Base-by-base conservation (phyloP, 2,329 filamentous ascomycete genomes). In the Fonsecaea monophora region DNA sequence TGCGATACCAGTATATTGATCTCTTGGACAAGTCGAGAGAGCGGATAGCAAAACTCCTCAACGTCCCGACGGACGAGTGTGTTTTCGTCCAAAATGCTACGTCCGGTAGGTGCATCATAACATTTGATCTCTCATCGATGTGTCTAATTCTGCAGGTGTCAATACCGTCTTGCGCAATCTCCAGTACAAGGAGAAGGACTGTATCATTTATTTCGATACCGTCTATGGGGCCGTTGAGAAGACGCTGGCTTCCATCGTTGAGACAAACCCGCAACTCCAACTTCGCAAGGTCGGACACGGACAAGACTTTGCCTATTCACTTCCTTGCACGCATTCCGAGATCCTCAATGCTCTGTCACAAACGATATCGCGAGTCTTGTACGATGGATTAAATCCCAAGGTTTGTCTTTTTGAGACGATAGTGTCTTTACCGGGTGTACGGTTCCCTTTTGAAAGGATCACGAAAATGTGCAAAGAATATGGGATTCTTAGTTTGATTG, bases 1-100 rank as follows among this genome's bases (percentile, higher is more conserved):
- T 94, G 75, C 87, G 90, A 30, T 91, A 90, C 75, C 83, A 86
- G 2, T 88, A 88, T 69, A 85, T 88, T 0, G 73, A 79, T 3
- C 81, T 88, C 9, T 83, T 96, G 0, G 87, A 91, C 69, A 81
- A 85, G 69, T 85, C 85, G 9, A 89, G 92, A 8, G 79, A 78
- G 40, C 89, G 88, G 2, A 80, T 94, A 4, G 90, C 91, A 0
- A 76, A 81, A 30, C 74, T 92, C 25, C 80, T 97, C 67, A 86
- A 91, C 67, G 89, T 86, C 0, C 87, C 89, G 0, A 75, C 82
- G 0, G 83, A 89, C 9, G 87, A 89, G 9, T 81, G 91, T 45
- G 92, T 96, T 0, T 89, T 96, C 70, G 88, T 96, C 0, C 82
- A 86, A 65, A 97, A 97, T 76, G 92, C 93, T 12, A 96, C 92